These are phyloP conservation scores for Fusarium algeriense DNA, from an alignment of 2,329 filamentous ascomycete genomes.

Conservation along the genomic window DNA sequence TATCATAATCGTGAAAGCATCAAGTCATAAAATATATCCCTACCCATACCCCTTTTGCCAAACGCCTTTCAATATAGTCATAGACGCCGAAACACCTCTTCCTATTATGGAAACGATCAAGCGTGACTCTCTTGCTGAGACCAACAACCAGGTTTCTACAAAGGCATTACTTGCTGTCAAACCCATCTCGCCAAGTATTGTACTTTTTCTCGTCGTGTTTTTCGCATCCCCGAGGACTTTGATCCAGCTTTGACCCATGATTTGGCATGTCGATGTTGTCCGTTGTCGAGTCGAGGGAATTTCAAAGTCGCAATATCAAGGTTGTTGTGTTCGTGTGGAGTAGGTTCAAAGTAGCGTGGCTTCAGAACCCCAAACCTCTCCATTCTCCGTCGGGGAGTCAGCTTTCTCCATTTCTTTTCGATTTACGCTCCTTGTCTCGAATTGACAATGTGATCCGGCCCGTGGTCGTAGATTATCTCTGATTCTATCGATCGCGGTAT, in stretches of 20 bases:
- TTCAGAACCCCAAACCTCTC: neutral
- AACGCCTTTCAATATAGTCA: neutral
- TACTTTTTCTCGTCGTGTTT: neutral
- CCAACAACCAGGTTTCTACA: neutral
- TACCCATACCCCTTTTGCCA: neutral
- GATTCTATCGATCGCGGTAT: conserved; percentile 16
- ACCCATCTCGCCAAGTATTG: neutral
- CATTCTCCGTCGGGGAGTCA: neutral
- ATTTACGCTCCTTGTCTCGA: neutral
- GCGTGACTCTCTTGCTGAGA: neutral
- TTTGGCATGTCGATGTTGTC: neutral
- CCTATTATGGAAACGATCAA: neutral
- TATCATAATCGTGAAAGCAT: conserved; percentile 25
- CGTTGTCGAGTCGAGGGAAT: conserved; percentile 4
- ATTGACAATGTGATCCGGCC: conserved; percentile 53
- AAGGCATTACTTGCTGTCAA: neutral
- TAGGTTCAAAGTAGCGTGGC: neutral
- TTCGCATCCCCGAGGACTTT: neutral
- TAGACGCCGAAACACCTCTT: conserved; percentile 1
- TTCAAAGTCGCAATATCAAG: conserved; percentile 20
- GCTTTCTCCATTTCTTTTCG: neutral
- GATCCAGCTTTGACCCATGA: neutral
- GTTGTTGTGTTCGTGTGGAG: conserved; percentile 1
- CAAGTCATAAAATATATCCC: conserved; percentile 28
- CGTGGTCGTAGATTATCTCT: conserved; percentile 53